Conservation (phyloP, 2,329 filamentous ascomycete genomes). For the Penicillium vulpinum region DNA sequence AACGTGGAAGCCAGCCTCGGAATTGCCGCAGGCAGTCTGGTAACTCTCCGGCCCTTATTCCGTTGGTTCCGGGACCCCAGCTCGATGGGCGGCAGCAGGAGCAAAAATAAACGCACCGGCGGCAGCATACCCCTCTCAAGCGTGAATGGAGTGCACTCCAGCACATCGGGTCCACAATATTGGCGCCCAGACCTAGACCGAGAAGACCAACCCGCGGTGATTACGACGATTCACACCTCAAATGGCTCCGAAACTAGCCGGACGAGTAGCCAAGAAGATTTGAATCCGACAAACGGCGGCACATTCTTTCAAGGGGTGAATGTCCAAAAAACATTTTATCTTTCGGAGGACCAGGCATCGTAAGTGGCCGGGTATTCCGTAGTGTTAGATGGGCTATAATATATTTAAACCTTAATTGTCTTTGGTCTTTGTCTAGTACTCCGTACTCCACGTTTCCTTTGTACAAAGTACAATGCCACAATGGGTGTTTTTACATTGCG, state of each 20-base stretch:
- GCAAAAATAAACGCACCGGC: constrained; percentile 25
- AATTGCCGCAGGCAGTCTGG: constrained; percentile 50
- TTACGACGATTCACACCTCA: constrained; percentile 33
- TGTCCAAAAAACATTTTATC: constrained; percentile 37
- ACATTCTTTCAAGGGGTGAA: constrained; percentile 31
- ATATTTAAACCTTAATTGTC: neutral
- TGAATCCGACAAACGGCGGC: constrained; percentile 29
- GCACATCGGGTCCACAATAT: constrained; percentile 26
- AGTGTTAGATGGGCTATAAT: neutral
- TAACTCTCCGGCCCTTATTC: constrained; percentile 52
- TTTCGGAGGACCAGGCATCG: constrained; percentile 27
- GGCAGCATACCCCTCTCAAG: constrained; percentile 36
- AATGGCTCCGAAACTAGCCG: constrained; percentile 21
- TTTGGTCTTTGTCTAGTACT: neutral
- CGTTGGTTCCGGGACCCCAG: constrained; percentile 38
- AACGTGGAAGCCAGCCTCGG: constrained; percentile 42
- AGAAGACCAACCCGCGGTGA: constrained; percentile 26
- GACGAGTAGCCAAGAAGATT: constrained; percentile 36
- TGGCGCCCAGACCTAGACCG: constrained; percentile 34
- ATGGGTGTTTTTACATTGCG: too few relatives aligned
- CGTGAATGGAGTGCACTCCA: constrained; percentile 22
- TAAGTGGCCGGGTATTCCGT: neutral
- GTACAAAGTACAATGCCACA: too few relatives aligned
- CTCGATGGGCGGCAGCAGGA: constrained; percentile 21
- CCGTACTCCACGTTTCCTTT: neutral